Conservation (phyloP, 768 basidiomycete species). For the Ramaria sp. region DNA sequence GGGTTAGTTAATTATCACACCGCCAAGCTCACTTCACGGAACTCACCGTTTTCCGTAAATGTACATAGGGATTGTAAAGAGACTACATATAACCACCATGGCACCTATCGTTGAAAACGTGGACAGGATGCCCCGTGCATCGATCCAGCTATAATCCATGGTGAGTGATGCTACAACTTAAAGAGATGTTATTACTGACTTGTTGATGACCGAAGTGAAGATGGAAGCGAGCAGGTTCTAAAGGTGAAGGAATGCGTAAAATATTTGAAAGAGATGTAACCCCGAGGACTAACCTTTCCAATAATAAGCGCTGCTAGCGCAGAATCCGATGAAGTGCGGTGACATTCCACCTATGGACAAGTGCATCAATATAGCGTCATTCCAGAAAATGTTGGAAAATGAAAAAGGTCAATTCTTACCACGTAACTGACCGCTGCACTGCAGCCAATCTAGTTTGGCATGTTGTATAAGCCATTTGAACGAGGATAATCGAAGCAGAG, state of each 20-base stretch:
- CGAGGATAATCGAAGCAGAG: neutral
- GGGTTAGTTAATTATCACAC: neutral
- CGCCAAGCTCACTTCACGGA: neutral
- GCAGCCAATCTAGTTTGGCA: slow-evolving; percentile 10
- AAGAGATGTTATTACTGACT: slow-evolving; percentile 1
- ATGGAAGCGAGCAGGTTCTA: slow-evolving; percentile 4
- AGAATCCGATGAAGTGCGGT: slow-evolving; percentile 12
- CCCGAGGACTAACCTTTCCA: slow-evolving; percentile 4
- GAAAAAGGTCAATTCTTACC: slow-evolving; percentile 1
- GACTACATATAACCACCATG: slow-evolving; percentile 5
- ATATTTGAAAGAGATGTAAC: neutral
- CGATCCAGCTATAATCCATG: slow-evolving; percentile 7
- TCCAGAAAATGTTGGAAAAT: too few species aligned
- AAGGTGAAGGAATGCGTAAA: neutral
- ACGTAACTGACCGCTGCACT: slow-evolving; percentile 13
- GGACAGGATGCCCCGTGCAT: slow-evolving; percentile 6
- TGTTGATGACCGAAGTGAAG: neutral
- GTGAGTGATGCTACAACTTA: neutral
- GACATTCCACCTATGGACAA: slow-evolving; percentile 12
- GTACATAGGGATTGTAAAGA: slow-evolving; percentile 7
- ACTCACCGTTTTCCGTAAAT: slow-evolving; percentile 8
- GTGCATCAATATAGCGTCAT: too few species aligned
- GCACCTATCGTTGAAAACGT: slow-evolving; percentile 7
- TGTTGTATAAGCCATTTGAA: neutral
- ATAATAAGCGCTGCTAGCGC: slow-evolving; percentile 15